A percentile compares a stretch with the other conserved stretches of the same genome.
Conservation (phyloP, 1,139 yeast genomes). For the Scheffersomyces insectosa region DNA sequence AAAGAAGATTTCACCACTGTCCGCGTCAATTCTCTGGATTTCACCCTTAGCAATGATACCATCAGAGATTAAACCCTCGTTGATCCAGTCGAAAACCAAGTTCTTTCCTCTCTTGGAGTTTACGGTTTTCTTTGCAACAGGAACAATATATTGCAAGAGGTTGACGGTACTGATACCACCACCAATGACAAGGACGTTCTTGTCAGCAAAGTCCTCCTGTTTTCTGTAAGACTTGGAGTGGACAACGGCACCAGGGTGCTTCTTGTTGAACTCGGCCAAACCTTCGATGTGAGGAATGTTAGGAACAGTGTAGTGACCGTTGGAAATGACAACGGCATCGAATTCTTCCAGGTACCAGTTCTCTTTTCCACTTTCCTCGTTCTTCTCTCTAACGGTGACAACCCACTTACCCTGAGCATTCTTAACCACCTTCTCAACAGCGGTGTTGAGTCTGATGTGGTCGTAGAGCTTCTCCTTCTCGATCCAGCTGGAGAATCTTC, state of each 20-base stretch:
- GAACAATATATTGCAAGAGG: constrained; percentile 49
- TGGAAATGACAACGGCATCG: constrained; percentile 58
- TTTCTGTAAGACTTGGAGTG: constrained; percentile 63
- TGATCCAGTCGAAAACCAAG: constrained; percentile 29
- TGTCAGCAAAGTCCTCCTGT: constrained; percentile 41
- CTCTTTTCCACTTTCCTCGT: constrained; percentile 1
- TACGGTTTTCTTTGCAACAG: constrained; percentile 37
- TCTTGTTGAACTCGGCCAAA: constrained; percentile 44
- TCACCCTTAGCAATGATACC: constrained; percentile 34
- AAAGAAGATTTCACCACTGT: constrained; percentile 28
- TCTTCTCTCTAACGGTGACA: constrained; percentile 19
- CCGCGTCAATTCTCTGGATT: constrained; percentile 27
- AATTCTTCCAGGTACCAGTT: constrained; percentile 21
- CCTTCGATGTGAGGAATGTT: constrained; percentile 55
- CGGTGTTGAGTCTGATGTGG: constrained; percentile 37
- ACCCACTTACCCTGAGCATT: constrained; percentile 40
- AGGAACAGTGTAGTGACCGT: constrained; percentile 60
- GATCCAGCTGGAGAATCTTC: constrained; percentile 33
- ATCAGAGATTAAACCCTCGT: constrained; percentile 26
- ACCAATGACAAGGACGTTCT: constrained; percentile 50
- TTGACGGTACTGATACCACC: constrained; percentile 54
- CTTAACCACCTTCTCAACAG: constrained; percentile 39
- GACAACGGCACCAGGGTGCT: constrained; percentile 45
- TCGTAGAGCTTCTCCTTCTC: constrained; percentile 27
- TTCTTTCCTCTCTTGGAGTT: constrained; percentile 38